Percentiles rank a stretch among this genome's conserved stretches.
Conservation (phyloP, 2,329 filamentous ascomycete genomes). For the Fusarium oxysporum region DNA sequence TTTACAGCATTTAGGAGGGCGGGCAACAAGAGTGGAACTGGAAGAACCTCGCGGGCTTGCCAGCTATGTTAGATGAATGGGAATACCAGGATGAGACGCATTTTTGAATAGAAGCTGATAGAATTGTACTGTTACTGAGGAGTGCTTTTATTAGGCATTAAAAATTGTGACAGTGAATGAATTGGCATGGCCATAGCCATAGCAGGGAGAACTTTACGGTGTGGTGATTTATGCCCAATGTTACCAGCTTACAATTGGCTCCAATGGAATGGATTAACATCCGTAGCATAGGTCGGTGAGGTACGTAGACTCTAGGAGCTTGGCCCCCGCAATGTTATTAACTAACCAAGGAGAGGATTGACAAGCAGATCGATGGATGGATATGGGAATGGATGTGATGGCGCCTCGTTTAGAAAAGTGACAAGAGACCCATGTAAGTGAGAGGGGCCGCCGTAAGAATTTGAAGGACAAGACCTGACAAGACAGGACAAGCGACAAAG, state of each 20-base stretch:
- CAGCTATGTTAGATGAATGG: constrained; percentile 19
- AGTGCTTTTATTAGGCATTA: not conserved
- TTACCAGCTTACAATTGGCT: constrained; percentile 5
- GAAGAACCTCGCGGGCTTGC: constrained; percentile 42
- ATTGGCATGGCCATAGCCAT: constrained; percentile 3
- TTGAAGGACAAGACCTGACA: not conserved
- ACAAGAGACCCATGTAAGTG: constrained; percentile 23
- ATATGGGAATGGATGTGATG: not conserved
- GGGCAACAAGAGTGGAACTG: constrained; percentile 27
- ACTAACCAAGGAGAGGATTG: constrained; percentile 26
- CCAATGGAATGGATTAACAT: not conserved
- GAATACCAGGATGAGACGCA: constrained; percentile 38
- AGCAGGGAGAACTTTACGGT: constrained; percentile 15
- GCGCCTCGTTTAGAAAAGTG: constrained; percentile 13
- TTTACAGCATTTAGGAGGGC: constrained; percentile 17
- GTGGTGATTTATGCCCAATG: constrained; percentile 41
- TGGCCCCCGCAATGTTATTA: constrained; percentile 21
- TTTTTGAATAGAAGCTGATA: constrained; percentile 38
- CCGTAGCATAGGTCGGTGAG: not conserved
- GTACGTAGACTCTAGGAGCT: constrained; percentile 5
- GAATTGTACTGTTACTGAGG: constrained; percentile 23
- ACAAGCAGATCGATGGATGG: constrained; percentile 36
- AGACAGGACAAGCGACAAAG: not conserved
- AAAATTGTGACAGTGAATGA: not conserved
- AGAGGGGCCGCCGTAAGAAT: constrained; percentile 1